Base-by-base conservation (phyloP, 768 basidiomycete genomes). In the Mycena venus region DNA sequence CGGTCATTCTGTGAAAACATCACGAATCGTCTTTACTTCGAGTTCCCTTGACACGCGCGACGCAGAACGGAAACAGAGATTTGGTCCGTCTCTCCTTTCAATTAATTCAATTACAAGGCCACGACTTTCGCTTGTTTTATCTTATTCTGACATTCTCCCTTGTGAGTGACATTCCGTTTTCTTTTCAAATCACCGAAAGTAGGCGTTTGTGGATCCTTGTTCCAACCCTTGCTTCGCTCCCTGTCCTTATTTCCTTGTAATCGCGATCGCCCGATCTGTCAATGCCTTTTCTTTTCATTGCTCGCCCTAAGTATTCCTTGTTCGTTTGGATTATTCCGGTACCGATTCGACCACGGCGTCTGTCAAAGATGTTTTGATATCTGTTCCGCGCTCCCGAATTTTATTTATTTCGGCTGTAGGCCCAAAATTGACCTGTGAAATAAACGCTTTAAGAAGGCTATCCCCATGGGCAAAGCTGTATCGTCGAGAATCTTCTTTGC, bases 201-300 rank as follows among this genome's bases (percentile, higher is more conserved):
- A 64, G 70, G 70, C 51, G 70, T 14, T 23, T 72, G 66, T 72
- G 70, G 64, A 56, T 72, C 63, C 63, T 71, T 71, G 55, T 58
- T 21, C 70, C 51, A 19, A 19, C 53, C 15, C 44, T 7, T 47
- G 55, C 44, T 42, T 27, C 34, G 17, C 42, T 38, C 58, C 12
- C 2, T 15, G 12, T 31, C 58, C 58, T 68, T 66, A 27, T 42
- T 51, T 59, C 31, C 47, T 44, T 60, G 8, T 47, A 2, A 6
- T 23, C 49, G 23, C 58, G 47, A 12, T 21, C 27, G 60, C 19
- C n/a, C 38, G 8, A 25, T 27, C 38, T 27, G n/a, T 1, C 10
- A 4, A 7, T 27, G 12, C 17, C 12, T 17, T 38, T 27, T 27
- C 5, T 17, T 23, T 4, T 27, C 17, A n/a, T n/a, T n/a, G n/a